Conservation (phyloP, 2,329 filamentous ascomycete species). For the Rhinocladiella similis region DNA sequence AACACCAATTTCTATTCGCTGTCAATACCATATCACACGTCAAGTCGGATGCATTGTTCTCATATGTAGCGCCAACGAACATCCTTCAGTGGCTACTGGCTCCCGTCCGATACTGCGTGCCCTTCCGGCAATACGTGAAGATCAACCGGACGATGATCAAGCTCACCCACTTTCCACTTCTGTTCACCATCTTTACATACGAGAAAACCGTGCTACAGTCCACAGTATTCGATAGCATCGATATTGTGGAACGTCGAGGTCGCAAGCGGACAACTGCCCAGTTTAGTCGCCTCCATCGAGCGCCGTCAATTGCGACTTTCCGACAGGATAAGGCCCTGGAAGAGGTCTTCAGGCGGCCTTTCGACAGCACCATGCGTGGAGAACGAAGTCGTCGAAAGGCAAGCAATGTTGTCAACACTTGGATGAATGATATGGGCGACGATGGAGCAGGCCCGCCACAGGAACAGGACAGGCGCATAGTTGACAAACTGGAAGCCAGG, state of each 20-base stretch:
- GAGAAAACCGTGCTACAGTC: slow-evolving; percentile 77
- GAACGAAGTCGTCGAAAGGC: slow-evolving; percentile 69
- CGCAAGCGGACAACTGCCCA: slow-evolving; percentile 58
- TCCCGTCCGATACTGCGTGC: slow-evolving; percentile 76
- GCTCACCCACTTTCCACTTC: slow-evolving; percentile 79
- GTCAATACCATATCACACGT: slow-evolving; percentile 98
- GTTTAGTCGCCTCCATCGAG: slow-evolving; percentile 65
- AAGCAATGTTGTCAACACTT: slow-evolving; percentile 79
- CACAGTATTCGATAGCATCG: slow-evolving; percentile 76
- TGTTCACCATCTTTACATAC: slow-evolving; percentile 85
- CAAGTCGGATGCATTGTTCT: slow-evolving; percentile 95
- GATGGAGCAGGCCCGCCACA: slow-evolving; percentile 57
- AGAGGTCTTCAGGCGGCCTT: slow-evolving; percentile 80
- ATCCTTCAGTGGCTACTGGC: slow-evolving; percentile 88
- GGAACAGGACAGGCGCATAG: slow-evolving; percentile 60
- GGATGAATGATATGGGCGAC: slow-evolving; percentile 73
- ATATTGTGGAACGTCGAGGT: slow-evolving; percentile 74
- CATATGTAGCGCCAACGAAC: slow-evolving; percentile 88
- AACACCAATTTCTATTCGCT: slow-evolving; percentile 89
- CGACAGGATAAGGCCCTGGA: slow-evolving; percentile 88
- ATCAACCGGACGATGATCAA: slow-evolving; percentile 92
- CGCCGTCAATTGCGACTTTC: slow-evolving; percentile 84
- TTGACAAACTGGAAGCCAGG: slow-evolving; percentile 60
- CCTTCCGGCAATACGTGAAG: slow-evolving; percentile 77
- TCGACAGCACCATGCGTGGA: slow-evolving; percentile 62